Evolutionary conservation across 108 stramenopile genomes (phyloP), one percentile per base, ranked within the genome.

Genomic region (Pseudonitzschia multiseries): DNA sequence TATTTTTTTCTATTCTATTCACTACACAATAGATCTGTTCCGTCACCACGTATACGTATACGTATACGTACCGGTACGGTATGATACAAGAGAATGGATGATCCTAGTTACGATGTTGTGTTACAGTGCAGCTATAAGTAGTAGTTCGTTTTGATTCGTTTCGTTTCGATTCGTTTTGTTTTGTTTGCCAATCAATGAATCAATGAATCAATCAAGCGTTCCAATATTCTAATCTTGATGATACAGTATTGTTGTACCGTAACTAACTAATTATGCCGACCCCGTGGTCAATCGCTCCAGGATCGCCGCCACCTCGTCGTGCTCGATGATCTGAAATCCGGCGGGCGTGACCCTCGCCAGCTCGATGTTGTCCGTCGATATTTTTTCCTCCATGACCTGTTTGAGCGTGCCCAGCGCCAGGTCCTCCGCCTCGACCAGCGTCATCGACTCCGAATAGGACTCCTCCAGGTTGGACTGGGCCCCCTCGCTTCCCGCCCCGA

Each of bases 301-400:
- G 42, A 89, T 89, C 8, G 63, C 83, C 41, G 89, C 90, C 18
- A 98, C 90, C 83, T 97, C 93, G 51, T 93, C 93, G 31, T 77
- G 70, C 54, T 89, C 86, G 26, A 91, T 92, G 74, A 91, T 80
- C 48, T 94, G 84, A 84, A 95, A 99, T 54, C 98, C 98, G 24
- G 89, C 93, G 50, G 81, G 76, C n/a, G 96, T 97, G 0, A 98
- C 97, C 67, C 89, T 70, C 8, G 97, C 97, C 74, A 99, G 76
- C 77, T 99, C 98, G 21, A 99, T 93, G 80, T 99, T 99, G 54
- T 97, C 96, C 31, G 83, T 87, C 6, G 84, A 95, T 71, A 99
- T 95, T 83, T 97, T 98, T 80, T 99, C 99, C 84, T 99, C 99
- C 99, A 99, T 99, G 56, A 99, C 98, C 83, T 97, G 96, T 81